phyloP scores from a whole-genome alignment of 23 red algal genomes.

The Gracilaria caudata region DNA sequence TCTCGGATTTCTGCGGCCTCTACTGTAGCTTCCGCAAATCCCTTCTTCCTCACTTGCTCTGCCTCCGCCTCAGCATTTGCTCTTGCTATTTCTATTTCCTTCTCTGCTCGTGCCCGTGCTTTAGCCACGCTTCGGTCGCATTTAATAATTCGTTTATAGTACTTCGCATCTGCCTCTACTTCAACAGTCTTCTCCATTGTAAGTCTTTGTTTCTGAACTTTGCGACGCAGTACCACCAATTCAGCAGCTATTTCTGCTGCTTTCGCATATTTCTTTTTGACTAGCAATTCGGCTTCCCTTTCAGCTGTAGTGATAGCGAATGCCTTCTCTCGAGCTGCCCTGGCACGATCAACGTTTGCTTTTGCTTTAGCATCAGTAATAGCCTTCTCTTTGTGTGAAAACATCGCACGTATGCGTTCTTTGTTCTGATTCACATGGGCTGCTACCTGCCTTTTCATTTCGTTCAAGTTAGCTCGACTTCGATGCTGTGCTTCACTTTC shows the following conservation, averaged over 20 bases:
- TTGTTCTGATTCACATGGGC: constrained; percentile 54
- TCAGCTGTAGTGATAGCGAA: constrained; percentile 21
- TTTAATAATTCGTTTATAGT: constrained; percentile 15
- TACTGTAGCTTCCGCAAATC: constrained; percentile 36
- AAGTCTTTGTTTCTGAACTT: constrained; percentile 25
- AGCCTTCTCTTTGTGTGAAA: not conserved
- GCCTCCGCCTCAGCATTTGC: constrained; percentile 23
- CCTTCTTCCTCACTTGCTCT: constrained; percentile 15
- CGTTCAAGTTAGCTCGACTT: constrained; percentile 3
- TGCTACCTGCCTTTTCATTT: not conserved
- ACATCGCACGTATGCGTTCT: not conserved
- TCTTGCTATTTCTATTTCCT: constrained; percentile 8
- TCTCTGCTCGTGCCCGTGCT: constrained; percentile 32
- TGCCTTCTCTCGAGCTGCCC: constrained; percentile 31
- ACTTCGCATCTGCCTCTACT: constrained; percentile 52
- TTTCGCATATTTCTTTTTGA: constrained; percentile 33
- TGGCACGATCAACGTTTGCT: constrained; percentile 6
- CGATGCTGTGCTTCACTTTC: constrained; percentile 56
- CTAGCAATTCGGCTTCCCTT: constrained; percentile 40
- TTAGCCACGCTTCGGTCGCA: not conserved
- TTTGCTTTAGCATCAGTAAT: constrained; percentile 10
- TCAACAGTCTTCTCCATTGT: constrained; percentile 39
- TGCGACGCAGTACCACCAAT: not conserved
- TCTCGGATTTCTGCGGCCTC: constrained; percentile 23
- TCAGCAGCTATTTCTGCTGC: constrained; percentile 21